phyloP scores from a whole-genome alignment of 768 basidiomycete genomes.

The Pleurotus salmoneostramineus region DNA sequence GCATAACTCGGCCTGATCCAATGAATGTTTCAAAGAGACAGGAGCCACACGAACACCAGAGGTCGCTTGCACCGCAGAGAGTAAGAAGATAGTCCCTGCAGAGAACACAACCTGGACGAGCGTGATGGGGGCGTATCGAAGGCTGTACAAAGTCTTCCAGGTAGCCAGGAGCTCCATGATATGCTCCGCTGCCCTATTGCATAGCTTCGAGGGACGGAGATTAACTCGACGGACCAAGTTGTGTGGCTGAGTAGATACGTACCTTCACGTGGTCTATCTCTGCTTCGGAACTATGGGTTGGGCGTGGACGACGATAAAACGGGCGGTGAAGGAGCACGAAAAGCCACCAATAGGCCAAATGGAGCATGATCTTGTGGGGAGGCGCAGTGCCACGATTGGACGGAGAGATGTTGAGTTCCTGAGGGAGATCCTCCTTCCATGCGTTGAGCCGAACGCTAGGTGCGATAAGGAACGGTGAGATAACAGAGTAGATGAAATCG shows the following conservation, averaged over 20 bases:
- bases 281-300: conserved; percentile 27
- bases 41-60: conserved; percentile 41
- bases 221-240: conserved; percentile 16
- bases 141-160: conserved; percentile 48
- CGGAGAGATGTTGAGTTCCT: conserved; percentile 47
- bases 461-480: background rate
- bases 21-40: conserved; percentile 39
- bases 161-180: conserved; percentile 49
- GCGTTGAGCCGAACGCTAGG: conserved; percentile 41
- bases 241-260: conserved; percentile 15
- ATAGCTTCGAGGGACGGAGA: conserved; percentile 29
- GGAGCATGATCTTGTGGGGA: conserved; percentile 53
- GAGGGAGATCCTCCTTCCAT: conserved; percentile 41
- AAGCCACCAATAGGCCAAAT: conserved; percentile 54
- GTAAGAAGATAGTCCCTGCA: conserved; percentile 55
- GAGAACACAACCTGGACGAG: conserved; percentile 55
- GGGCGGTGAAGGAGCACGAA: conserved; percentile 60
- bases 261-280: conserved; percentile 54
- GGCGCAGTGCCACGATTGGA: conserved; percentile 43
- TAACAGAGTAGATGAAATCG: background rate
- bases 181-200: conserved; percentile 50
- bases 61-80: conserved; percentile 50
- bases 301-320: conserved; percentile 40
- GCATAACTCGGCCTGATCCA: conserved; percentile 41
- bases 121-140: conserved; percentile 57